phyloP scores from a whole-genome alignment of 176 grass and related monocot species.

The Aegilops speltoides region DNA sequence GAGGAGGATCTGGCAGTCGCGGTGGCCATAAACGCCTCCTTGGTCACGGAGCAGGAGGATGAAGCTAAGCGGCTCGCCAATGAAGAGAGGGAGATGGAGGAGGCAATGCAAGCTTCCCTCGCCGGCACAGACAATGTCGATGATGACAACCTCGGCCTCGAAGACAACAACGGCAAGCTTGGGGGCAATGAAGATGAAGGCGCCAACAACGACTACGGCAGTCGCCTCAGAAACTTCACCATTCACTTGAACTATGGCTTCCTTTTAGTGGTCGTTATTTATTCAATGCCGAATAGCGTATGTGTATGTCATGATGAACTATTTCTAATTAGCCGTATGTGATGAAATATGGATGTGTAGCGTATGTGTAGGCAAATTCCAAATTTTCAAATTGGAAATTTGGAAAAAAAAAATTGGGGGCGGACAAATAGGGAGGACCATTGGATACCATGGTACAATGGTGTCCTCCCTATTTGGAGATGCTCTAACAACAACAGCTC shows the following conservation, averaged over 20 bases:
- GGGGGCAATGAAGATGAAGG: neutral
- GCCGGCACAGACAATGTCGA: neutral
- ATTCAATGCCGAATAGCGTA: neutral
- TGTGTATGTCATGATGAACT: neutral
- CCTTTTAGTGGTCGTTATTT: neutral
- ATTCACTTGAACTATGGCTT: neutral
- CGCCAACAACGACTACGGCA: neutral
- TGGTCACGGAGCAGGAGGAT: neutral
- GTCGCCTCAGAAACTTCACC: neutral
- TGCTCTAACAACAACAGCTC: neutral
- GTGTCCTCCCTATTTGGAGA: neutral
- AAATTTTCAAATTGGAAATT: too few relatives aligned
- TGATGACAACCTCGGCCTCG: neutral
- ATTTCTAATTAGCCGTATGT: neutral
- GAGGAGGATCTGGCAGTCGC: neutral
- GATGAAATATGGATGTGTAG: neutral
- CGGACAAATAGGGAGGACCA: too few relatives aligned
- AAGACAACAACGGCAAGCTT: neutral
- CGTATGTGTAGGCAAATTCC: neutral
- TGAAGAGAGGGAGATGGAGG: neutral
- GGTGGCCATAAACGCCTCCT: neutral
- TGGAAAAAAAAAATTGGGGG: too few relatives aligned
- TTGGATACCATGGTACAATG: too few relatives aligned
- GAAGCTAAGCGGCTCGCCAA: too few relatives aligned
- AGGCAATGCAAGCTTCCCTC: neutral